Evolutionary conservation across 306 rosid genomes (phyloP).

Genomic region (Acacia crassicarpa): DNA sequence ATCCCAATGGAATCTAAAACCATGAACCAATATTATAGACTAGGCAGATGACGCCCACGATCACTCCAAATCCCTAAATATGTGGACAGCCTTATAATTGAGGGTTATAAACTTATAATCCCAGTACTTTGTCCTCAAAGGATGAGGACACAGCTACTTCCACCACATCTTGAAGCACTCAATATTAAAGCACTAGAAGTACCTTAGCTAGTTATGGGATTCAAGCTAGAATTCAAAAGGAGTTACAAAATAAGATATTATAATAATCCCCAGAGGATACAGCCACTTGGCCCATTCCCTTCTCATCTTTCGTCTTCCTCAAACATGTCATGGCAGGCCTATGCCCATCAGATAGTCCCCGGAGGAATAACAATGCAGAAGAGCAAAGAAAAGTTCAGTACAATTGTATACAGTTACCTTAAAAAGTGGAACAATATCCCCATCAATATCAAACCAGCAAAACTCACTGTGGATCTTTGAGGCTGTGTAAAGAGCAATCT

Average conservation of each 20-base stretch:
- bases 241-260: not conserved
- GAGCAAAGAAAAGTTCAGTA: not conserved
- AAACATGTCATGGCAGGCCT: not conserved
- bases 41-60: not conserved
- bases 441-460: constrained; percentile 85
- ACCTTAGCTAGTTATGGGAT: not conserved
- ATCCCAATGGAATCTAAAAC: not conserved
- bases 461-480: constrained; percentile 75
- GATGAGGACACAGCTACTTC: not conserved
- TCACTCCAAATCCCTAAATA: not conserved
- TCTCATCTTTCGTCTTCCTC: not conserved
- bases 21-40: not conserved
- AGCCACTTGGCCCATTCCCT: not conserved
- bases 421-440: constrained; percentile 87
- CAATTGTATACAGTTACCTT: constrained; percentile 49
- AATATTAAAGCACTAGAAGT: not conserved
- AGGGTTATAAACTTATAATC: constrained; percentile 17
- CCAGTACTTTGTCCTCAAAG: not conserved
- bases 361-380: constrained; percentile 10
- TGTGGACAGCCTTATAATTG: not conserved
- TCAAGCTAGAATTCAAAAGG: not conserved
- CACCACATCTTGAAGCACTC: not conserved
- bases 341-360: not conserved
- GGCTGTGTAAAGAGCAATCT: constrained; percentile 89
- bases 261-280: not conserved